phyloP scores from a whole-genome alignment of 176 grass and related monocot species.

The Carex cristatella region DNA sequence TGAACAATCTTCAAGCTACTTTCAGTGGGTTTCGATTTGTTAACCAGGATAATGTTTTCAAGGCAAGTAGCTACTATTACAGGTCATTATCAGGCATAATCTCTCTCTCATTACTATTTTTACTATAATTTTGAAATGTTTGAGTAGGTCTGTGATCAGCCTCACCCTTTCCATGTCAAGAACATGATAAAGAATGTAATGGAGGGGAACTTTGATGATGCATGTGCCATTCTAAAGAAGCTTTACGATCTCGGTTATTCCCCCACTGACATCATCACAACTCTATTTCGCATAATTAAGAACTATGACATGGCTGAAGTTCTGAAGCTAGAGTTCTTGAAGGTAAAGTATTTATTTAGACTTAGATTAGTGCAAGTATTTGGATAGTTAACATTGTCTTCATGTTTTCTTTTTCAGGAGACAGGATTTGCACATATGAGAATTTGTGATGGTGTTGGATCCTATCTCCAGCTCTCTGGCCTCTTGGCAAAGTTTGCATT shows the following conservation, averaged over 20 bases:
- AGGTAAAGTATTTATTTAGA: conserved; percentile 38
- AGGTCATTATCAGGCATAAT: background rate
- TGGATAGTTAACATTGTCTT: background rate
- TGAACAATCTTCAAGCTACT: conserved; percentile 96
- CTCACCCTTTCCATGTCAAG: conserved; percentile 86
- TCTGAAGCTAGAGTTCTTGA: conserved; percentile 88
- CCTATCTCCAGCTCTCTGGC: conserved; percentile 85
- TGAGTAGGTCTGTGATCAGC: conserved; percentile 79
- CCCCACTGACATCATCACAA: conserved; percentile 91
- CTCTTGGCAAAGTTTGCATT: conserved; percentile 79
- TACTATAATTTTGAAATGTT: background rate
- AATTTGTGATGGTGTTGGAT: conserved; percentile 94
- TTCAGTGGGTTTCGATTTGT: conserved; percentile 84
- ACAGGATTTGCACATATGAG: conserved; percentile 97
- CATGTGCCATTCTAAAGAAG: conserved; percentile 68
- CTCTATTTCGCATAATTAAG: conserved; percentile 84
- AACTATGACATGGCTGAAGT: conserved; percentile 96
- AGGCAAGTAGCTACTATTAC: conserved; percentile 30
- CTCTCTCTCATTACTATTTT: conserved; percentile 4
- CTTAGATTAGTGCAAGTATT: background rate
- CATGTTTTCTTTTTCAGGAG: conserved; percentile 38
- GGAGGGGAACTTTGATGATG: conserved; percentile 75
- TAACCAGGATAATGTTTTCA: conserved; percentile 95
- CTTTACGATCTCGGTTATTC: conserved; percentile 94
- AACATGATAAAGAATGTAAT: conserved; percentile 88